A percentile compares a stretch with the other conserved stretches of the same genome.
phyloP scores from a whole-genome alignment of 2,329 filamentous ascomycete genomes.

The Fusarium floridanum region DNA sequence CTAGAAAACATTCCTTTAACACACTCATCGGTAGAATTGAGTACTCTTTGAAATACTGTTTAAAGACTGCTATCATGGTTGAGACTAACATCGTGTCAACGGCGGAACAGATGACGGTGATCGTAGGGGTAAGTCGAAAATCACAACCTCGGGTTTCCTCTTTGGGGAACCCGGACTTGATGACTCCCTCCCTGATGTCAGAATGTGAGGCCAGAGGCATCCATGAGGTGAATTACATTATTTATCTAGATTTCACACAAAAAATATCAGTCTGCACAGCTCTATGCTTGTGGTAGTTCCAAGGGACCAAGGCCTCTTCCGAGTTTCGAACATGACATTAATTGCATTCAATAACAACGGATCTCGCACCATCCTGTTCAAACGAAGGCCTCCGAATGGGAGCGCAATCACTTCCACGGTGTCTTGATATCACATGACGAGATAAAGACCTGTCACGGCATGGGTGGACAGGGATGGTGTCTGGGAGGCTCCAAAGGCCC shows the following conservation, averaged over 20 bases:
- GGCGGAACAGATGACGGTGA: not conserved
- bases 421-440: not conserved
- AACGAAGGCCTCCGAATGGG: not conserved
- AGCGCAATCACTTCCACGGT: not conserved
- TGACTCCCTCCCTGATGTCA: not conserved
- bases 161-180: not conserved
- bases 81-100: not conserved
- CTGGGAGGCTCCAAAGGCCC: not conserved
- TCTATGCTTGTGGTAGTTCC: not conserved
- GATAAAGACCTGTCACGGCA: too few relatives aligned
- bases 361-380: not conserved
- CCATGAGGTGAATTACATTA: not conserved
- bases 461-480: not conserved
- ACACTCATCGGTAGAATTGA: too few relatives aligned
- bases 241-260: not conserved
- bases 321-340: not conserved
- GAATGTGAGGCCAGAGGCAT: too few relatives aligned
- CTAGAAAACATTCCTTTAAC: not conserved
- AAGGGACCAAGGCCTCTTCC: not conserved
- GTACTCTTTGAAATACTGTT: not conserved
- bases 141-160: not conserved
- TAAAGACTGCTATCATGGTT: not conserved
- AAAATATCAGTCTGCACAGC: not conserved
- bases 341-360: not conserved
- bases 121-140: too few relatives aligned